Evolutionary conservation across 495 filamentous ascomycete genomes (phyloP).

Genomic region (Hypoxylon fuscum): DNA sequence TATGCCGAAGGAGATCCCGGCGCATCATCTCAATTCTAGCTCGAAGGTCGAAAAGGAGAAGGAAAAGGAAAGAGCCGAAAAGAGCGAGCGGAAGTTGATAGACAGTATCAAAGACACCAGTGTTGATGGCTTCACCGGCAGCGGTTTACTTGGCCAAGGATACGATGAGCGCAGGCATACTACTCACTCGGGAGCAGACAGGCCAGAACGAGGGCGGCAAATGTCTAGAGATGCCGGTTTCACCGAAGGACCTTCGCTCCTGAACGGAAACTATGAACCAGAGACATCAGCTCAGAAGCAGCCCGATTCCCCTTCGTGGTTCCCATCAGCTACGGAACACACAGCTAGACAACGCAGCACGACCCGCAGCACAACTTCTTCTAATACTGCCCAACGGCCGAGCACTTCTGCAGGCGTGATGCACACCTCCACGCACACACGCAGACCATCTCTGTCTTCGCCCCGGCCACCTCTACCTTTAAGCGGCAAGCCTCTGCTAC

Average conservation of each 20-base stretch:
- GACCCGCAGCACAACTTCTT: not conserved
- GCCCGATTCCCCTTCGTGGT: slow-evolving; percentile 49
- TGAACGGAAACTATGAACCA: slow-evolving; percentile 49
- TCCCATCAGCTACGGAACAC: slow-evolving; percentile 57
- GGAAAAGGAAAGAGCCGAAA: not conserved
- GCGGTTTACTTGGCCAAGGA: slow-evolving; percentile 52
- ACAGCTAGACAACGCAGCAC: slow-evolving; percentile 46
- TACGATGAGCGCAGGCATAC: slow-evolving; percentile 54
- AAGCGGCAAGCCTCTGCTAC: slow-evolving; percentile 7
- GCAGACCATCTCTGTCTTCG: slow-evolving; percentile 35
- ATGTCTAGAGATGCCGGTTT: slow-evolving; percentile 49
- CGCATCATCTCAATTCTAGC: slow-evolving; percentile 27
- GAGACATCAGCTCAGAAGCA: slow-evolving; percentile 13
- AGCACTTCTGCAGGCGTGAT: slow-evolving; percentile 28
- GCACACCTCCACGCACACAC: slow-evolving; percentile 13
- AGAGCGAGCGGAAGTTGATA: slow-evolving; percentile 33
- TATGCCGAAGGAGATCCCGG: slow-evolving; percentile 32
- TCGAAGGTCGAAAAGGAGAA: slow-evolving; percentile 8
- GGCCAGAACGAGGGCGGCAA: slow-evolving; percentile 29
- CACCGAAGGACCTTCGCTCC: slow-evolving; percentile 58
- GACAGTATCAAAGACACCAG: slow-evolving; percentile 11
- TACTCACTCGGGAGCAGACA: slow-evolving; percentile 34
- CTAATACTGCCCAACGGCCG: slow-evolving; percentile 22
- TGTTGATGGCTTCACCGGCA: slow-evolving; percentile 46
- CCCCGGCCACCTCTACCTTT: slow-evolving; percentile 29